Percentiles rank a stretch among this genome's conserved stretches.
These are phyloP conservation scores for Drechslerella stenobrocha DNA, from an alignment of 2,329 filamentous ascomycete genomes.

Conservation along the genomic window DNA sequence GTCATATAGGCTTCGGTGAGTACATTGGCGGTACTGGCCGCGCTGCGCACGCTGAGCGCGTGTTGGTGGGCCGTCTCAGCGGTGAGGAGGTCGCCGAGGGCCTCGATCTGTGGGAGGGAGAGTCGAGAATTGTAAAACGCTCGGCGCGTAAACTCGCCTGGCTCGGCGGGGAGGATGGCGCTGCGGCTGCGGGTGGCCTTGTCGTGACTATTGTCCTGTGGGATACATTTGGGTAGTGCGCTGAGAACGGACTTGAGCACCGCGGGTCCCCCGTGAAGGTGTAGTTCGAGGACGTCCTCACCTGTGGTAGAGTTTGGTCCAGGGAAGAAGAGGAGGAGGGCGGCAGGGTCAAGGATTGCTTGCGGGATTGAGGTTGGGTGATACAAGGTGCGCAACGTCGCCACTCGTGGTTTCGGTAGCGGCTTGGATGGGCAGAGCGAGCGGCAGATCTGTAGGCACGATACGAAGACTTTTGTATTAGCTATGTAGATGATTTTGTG, in stretches of 20 bases:
- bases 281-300: conserved; percentile 87
- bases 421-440: conserved; percentile 63
- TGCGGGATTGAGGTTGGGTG: conserved; percentile 59
- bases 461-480: conserved; percentile 23
- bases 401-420: conserved; percentile 65
- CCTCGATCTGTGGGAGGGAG: conserved; percentile 79
- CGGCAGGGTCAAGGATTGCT: conserved; percentile 70
- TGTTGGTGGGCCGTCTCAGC: conserved; percentile 91
- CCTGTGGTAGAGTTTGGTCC: conserved; percentile 82
- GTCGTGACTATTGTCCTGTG: conserved; percentile 7
- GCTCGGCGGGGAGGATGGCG: conserved; percentile 80
- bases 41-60: conserved; percentile 69
- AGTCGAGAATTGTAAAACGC: conserved; percentile 86
- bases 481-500: conserved; percentile 8
- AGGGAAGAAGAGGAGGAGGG: conserved; percentile 81
- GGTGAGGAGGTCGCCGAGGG: conserved; percentile 65
- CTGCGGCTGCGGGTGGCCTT: too few species aligned
- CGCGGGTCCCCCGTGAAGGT: conserved; percentile 89
- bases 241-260: conserved; percentile 82
- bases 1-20: conserved; percentile 76
- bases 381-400: conserved; percentile 74
- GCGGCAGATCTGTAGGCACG: conserved; percentile 64
- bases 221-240: conserved; percentile 67
- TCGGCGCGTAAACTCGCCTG: conserved; percentile 90
- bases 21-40: conserved; percentile 64